phyloP scores from a whole-genome alignment of 306 rosid species.

The Trichosanthes truncata region DNA sequence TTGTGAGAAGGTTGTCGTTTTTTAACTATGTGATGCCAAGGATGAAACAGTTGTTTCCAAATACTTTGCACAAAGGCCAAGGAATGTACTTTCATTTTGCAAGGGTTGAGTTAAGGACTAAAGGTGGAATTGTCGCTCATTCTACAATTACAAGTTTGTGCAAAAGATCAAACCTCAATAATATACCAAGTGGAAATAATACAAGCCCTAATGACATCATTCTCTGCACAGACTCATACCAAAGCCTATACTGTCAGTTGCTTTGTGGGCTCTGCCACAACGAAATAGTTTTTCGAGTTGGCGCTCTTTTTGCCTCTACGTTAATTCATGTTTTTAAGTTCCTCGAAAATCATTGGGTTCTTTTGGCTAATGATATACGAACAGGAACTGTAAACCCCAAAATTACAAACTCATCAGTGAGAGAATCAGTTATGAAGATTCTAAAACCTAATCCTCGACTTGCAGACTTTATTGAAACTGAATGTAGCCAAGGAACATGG shows the following conservation, averaged over 20 bases:
- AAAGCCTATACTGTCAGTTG: constrained; percentile 58
- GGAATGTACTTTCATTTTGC: constrained; percentile 45
- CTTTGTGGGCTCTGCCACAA: constrained; percentile 52
- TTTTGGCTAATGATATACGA: constrained; percentile 31
- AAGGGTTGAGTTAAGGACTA: constrained; percentile 39
- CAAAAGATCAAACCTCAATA: constrained; percentile 39
- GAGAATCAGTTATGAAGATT: constrained; percentile 28
- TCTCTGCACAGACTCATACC: constrained; percentile 43
- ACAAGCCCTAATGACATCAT: constrained; percentile 46
- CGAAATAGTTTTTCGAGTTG: too few species aligned
- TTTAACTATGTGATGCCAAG: constrained; percentile 43
- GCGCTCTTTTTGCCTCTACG: too few species aligned
- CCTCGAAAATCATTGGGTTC: constrained; percentile 38
- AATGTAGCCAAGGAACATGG: constrained; percentile 37
- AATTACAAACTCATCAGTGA: constrained; percentile 24
- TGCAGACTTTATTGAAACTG: constrained; percentile 31
- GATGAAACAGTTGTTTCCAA: constrained; percentile 38
- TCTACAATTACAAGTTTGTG: constrained; percentile 40
- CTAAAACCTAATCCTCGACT: constrained; percentile 37
- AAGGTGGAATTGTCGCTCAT: constrained; percentile 42
- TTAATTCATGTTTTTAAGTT: too few species aligned
- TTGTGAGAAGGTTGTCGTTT: constrained; percentile 25
- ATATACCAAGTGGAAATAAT: constrained; percentile 20
- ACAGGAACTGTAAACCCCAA: constrained; percentile 21
- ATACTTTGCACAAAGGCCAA: constrained; percentile 34